Base-by-base conservation (phyloP, 2,329 filamentous ascomycete genomes). In the Neopestalotiopsis rosae region DNA sequence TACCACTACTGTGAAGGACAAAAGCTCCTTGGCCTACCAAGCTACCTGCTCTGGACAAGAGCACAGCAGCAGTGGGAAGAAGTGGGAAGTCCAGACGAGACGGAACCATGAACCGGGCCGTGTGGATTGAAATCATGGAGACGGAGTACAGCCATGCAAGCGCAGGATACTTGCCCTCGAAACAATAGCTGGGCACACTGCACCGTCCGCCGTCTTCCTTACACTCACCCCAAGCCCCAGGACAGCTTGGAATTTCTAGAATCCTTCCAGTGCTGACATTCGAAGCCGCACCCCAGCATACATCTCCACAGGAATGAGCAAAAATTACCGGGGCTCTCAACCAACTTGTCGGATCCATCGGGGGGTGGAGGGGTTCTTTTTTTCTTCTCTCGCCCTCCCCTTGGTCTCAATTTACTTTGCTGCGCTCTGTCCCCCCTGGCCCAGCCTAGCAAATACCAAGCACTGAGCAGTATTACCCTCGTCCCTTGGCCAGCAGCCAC, bases 341-440 rank as follows among this genome's bases (percentile, higher is more conserved):
- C 66, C 66, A 67, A 52, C 38, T 57, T 63, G 66, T 67, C 66
- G 66, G 66, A 67, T 67, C 66, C 66, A 63, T 67, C 66, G 65
- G 57, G 57, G 57, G 32, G 34, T 5, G 13, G 20, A 14, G 49
- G 20, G 20, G 9, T 14, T 56, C 49, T 56, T 14, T 56, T 14
- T 56, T 56, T 24, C 6, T 24, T 59, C 6, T 30, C 10, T 28
- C n/a, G 7, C 13, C 20, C 7, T 59, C 57, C 34, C 34, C 6
- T 10, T 14, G 7, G n/a, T 20, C 14, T 56, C 14, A 6, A 59
- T 20, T 38, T 64, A 9, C 40, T 49, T 52, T 34, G 57, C 57
- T 28, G 14, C 20, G 57, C 57, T 17, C 24, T 32, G 10, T 30
- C 12, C 12, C n/a, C 57, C 5, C 30, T 30, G 57, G 34, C 34